Percentiles rank a stretch among this genome's conserved stretches.
These are phyloP conservation scores for Ophiostoma novo-ulmi DNA, from an alignment of 2,329 filamentous ascomycete species.

Conservation along the genomic window DNA sequence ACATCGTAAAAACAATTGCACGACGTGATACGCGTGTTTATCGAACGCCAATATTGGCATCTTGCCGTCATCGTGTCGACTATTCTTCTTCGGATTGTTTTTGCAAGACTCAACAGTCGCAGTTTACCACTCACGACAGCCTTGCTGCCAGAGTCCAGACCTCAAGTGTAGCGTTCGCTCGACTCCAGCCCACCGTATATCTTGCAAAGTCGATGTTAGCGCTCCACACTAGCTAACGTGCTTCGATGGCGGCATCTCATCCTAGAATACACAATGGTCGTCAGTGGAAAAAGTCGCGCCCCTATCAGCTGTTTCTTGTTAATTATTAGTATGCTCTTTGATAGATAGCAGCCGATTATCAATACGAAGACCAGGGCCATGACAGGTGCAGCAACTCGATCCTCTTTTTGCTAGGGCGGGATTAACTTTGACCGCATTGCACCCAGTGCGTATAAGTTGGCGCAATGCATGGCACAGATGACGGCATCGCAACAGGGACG, in stretches of 20 bases:
- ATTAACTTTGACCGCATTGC: background rate
- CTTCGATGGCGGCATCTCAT: conserved; percentile 12
- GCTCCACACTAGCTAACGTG: conserved; percentile 6
- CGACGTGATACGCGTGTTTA: background rate
- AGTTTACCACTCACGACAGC: background rate
- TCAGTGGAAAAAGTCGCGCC: background rate
- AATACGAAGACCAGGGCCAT: background rate
- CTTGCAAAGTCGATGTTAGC: background rate
- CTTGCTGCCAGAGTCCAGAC: background rate
- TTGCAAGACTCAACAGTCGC: background rate
- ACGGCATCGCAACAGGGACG: background rate
- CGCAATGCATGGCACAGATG: conserved; percentile 11
- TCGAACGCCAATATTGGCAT: background rate
- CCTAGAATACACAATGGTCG: background rate
- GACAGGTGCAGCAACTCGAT: background rate
- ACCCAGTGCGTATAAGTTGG: background rate
- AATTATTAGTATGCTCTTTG: background rate
- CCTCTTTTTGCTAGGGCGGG: background rate
- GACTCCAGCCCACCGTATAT: background rate
- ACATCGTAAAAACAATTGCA: conserved; percentile 4
- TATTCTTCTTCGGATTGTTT: background rate
- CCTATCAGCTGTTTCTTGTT: background rate
- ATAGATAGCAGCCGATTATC: background rate
- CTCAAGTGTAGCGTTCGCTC: background rate
- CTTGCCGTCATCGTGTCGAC: background rate